Conservation (phyloP, 83 land plant species). For the Picea engelmannii region DNA sequence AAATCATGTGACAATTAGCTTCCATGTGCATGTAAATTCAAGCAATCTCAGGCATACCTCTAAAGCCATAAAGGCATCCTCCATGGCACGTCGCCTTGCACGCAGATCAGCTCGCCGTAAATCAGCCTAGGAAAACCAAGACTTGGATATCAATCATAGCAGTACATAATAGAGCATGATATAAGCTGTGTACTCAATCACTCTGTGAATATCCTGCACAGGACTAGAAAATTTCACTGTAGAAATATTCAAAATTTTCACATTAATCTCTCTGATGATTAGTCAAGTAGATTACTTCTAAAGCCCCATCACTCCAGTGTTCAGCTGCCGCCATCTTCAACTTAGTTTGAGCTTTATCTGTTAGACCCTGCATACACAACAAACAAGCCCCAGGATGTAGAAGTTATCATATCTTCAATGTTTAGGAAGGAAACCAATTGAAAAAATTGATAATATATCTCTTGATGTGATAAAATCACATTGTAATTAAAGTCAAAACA, state of each 20-base stretch:
- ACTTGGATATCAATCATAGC: constrained; percentile 6
- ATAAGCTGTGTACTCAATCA: neutral
- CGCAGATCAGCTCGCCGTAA: constrained; percentile 81
- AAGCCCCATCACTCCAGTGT: constrained; percentile 99
- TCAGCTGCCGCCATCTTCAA: constrained; percentile 82
- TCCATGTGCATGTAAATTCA: neutral
- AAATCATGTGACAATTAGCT: neutral
- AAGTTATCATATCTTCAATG: constrained; percentile 3
- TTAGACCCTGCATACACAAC: constrained; percentile 49
- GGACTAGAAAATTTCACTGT: neutral
- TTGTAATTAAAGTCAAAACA: neutral
- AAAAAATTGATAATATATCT: neutral
- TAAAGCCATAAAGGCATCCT: constrained; percentile 90
- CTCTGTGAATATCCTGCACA: neutral
- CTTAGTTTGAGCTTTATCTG: constrained; percentile 70
- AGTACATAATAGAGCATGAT: neutral
- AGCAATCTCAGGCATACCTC: constrained; percentile 49
- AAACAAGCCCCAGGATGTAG: neutral
- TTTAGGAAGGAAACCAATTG: neutral
- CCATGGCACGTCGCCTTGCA: constrained; percentile 91
- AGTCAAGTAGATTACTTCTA: constrained; percentile 63
- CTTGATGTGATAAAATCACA: neutral
- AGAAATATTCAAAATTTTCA: neutral
- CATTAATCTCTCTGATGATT: constrained; percentile 10
- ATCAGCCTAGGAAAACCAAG: constrained; percentile 71